Evolutionary conservation across 495 filamentous ascomycete species (phyloP).

Genomic region (Penicillium tannophilum): DNA sequence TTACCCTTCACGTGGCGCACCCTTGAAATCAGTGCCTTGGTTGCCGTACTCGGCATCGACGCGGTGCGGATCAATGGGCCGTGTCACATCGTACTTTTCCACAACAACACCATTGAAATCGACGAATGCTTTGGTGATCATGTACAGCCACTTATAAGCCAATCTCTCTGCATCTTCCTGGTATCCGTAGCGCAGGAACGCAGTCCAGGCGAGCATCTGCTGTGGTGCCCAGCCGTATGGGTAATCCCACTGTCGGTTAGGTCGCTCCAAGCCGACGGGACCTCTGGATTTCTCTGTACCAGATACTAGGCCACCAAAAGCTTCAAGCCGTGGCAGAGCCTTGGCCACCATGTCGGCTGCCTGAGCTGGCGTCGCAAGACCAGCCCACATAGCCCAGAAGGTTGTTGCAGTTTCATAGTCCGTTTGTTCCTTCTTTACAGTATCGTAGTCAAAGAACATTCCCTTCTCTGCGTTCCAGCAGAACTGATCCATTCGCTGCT

Average conservation of each 20-base stretch:
- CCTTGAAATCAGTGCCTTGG: slow-evolving; percentile 90
- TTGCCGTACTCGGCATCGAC: slow-evolving; percentile 98
- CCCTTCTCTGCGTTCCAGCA: slow-evolving; percentile 88
- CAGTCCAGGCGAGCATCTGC: slow-evolving; percentile 97
- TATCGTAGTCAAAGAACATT: slow-evolving; percentile 98
- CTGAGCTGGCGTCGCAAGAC: slow-evolving; percentile 75
- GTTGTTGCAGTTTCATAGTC: slow-evolving; percentile 86
- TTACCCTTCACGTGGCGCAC: slow-evolving; percentile 93
- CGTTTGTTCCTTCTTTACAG: slow-evolving; percentile 71
- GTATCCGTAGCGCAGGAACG: slow-evolving; percentile 86
- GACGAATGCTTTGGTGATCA: slow-evolving; percentile 95
- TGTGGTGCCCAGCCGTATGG: slow-evolving; percentile 98
- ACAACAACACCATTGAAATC: slow-evolving; percentile 98
- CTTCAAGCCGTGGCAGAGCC: slow-evolving; percentile 83
- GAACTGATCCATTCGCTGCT: slow-evolving; percentile 80
- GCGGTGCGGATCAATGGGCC: slow-evolving; percentile 82
- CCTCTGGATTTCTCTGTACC: slow-evolving; percentile 88
- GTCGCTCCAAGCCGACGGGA: slow-evolving; percentile 72
- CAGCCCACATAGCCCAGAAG: slow-evolving; percentile 97
- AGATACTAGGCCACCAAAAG: slow-evolving; percentile 82
- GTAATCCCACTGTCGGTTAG: slow-evolving; percentile 97
- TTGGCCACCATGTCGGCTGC: slow-evolving; percentile 73
- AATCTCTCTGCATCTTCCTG: slow-evolving; percentile 83
- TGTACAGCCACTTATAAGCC: slow-evolving; percentile 93
- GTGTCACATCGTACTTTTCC: slow-evolving; percentile 97